Percentiles rank a stretch among this genome's conserved stretches.
Conservation (phyloP, 129 eudicot genomes). For the Pulicaria dysenterica region DNA sequence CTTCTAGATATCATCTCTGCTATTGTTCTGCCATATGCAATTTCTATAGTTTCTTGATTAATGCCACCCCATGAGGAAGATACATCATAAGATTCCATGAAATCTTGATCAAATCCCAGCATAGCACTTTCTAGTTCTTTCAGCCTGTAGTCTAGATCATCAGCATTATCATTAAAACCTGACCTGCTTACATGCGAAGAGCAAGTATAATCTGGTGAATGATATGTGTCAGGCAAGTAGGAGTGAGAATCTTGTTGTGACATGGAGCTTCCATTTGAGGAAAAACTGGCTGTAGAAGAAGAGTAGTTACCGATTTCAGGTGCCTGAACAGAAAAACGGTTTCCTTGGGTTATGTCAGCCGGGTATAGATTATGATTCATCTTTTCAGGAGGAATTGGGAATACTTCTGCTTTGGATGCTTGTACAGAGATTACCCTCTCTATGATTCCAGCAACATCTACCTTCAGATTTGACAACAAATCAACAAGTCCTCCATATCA, state of each 20-base stretch:
- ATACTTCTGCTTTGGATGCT: no score
- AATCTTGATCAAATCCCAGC: conserved; percentile 52
- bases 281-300: conserved; percentile 47
- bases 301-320: conserved; percentile 35
- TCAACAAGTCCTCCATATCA: no score
- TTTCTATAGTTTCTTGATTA: conserved; percentile 19
- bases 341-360: conserved; percentile 35
- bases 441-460: conserved; percentile 1
- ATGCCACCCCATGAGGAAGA: conserved; percentile 23
- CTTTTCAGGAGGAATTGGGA: neutral
- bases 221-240: conserved; percentile 25
- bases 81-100: conserved; percentile 20
- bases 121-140: conserved; percentile 53
- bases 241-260: conserved; percentile 45
- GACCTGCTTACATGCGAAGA: conserved; percentile 29
- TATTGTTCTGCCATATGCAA: conserved; percentile 22
- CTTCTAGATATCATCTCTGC: conserved; percentile 40
- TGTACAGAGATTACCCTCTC: no score
- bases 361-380: conserved; percentile 31
- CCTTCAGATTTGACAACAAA: no score
- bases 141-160: conserved; percentile 44
- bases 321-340: conserved; percentile 33
- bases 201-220: conserved; percentile 41
- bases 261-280: conserved; percentile 41
- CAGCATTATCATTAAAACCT: conserved; percentile 22